phyloP scores from a whole-genome alignment of 495 filamentous ascomycete genomes.

The Neurospora sp. region DNA sequence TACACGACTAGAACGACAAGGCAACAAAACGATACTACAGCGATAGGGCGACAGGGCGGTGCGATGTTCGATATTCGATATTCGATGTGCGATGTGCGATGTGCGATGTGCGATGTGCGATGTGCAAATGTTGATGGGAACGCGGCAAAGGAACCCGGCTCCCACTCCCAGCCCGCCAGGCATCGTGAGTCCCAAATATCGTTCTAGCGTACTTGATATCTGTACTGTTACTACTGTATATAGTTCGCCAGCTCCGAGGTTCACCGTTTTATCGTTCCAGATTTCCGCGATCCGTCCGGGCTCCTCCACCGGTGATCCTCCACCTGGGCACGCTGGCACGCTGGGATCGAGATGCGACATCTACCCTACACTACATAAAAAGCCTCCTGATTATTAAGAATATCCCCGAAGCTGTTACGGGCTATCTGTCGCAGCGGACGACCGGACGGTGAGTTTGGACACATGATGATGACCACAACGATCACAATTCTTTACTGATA shows the following conservation, averaged over 20 bases:
- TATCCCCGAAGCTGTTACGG: neutral
- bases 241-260: neutral
- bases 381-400: neutral
- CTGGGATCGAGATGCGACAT: neutral
- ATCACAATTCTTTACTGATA: neutral
- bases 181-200: neutral
- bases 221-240: neutral
- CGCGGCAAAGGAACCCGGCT: neutral
- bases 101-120: neutral
- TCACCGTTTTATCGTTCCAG: neutral
- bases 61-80: neutral
- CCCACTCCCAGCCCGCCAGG: neutral
- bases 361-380: neutral
- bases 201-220: neutral
- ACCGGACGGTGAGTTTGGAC: neutral
- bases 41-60: neutral
- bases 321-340: neutral
- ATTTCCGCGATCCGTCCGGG: neutral
- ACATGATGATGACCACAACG: constrained; percentile 5
- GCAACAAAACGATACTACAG: neutral
- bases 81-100: neutral
- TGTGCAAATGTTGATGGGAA: neutral
- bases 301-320: neutral
- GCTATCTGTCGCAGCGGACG: neutral
- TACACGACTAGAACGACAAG: neutral